These are phyloP conservation scores for Borealophlyctis nickersoniae DNA, from an alignment of 192 early-diverging fungal genomes.

Conservation along the genomic window DNA sequence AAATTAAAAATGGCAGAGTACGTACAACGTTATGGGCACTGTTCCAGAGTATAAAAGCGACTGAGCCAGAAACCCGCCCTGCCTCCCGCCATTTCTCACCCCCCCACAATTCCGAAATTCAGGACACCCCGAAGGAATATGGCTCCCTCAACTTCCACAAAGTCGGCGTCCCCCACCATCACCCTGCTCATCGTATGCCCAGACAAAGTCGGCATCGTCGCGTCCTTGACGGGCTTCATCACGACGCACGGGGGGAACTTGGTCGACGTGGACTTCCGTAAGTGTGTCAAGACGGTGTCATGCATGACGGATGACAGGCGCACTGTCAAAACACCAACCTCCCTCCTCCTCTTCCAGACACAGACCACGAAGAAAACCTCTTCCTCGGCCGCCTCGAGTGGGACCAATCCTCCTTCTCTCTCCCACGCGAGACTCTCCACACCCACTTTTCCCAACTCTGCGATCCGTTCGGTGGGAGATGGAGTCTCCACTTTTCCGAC, in stretches of 20 bases:
- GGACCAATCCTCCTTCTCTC: slow-evolving; percentile 1
- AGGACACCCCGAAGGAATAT: too few relatives aligned
- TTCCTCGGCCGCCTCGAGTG: slow-evolving; percentile 23
- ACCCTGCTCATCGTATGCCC: slow-evolving; percentile 14
- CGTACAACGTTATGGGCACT: too few relatives aligned
- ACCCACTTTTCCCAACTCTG: slow-evolving; percentile 7
- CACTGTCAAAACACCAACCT: neutral
- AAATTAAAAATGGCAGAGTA: too few relatives aligned
- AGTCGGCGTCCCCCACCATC: neutral
- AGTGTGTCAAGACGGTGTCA: neutral
- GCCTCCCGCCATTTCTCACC: neutral
- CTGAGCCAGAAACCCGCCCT: too few relatives aligned
- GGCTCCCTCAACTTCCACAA: neutral
- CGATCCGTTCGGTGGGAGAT: slow-evolving; percentile 10
- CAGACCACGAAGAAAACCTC: slow-evolving; percentile 13
- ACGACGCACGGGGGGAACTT: slow-evolving; percentile 16
- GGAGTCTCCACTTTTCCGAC: slow-evolving; percentile 21
- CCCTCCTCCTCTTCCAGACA: slow-evolving; percentile 1
- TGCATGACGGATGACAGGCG: neutral
- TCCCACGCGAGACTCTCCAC: slow-evolving; percentile 6
- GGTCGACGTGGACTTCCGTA: slow-evolving; percentile 18
- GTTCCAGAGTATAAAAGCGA: too few relatives aligned
- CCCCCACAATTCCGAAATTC: neutral
- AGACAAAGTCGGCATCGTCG: slow-evolving; percentile 20
- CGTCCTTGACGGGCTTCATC: slow-evolving; percentile 16